Evolutionary conservation across 768 basidiomycete species (phyloP), one percentile per base, ranked within the genome.

Genomic region (Serendipita sp.): DNA sequence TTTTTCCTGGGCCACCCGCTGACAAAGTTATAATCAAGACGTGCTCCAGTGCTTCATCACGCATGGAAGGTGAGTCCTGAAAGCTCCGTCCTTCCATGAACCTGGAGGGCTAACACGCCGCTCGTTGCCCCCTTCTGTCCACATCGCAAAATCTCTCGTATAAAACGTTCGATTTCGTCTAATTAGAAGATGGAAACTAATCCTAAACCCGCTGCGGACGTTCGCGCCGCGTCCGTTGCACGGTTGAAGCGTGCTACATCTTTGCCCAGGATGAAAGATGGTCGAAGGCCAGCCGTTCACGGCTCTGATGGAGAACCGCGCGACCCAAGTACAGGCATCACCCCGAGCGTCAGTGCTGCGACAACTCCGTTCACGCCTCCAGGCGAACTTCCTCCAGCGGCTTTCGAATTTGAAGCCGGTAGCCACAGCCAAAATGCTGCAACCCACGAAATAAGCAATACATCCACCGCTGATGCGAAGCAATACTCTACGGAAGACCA

Each of bases 171-270:
- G 41, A 41, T 41, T 41, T 7, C 5, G 13, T 13, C 41, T 41
- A 8, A 8, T 4, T 60, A 36, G 34, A 36, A 32, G 28, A 60
- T 60, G 56, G 56, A 60, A 16, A 60, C 16, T 38, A 36, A 28
- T 60, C 34, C 36, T 60, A 60, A 60, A 63, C 32, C 64, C 16
- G 77, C 80, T 75, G 82, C 82, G 32, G 88, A 93, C 73, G 87
- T 92, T 74, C 85, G 93, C 66, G 89, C 90, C 71, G 82, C 83
- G 64, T 89, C 91, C 10, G 86, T 95, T 54, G 90, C 90, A 51
- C 92, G 86, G 76, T 83, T 96, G 68, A 92, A 88, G 76, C 85
- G 93, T 69, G 92, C 93, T 47, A 89, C 91, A 64, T 94, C 91
- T 15, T 75, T 95, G 34, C 93, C 92, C 44, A 81, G 92, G 67